These are phyloP conservation scores for Aspergillus persii DNA, from an alignment of 2,329 filamentous ascomycete genomes.

Conservation along the genomic window DNA sequence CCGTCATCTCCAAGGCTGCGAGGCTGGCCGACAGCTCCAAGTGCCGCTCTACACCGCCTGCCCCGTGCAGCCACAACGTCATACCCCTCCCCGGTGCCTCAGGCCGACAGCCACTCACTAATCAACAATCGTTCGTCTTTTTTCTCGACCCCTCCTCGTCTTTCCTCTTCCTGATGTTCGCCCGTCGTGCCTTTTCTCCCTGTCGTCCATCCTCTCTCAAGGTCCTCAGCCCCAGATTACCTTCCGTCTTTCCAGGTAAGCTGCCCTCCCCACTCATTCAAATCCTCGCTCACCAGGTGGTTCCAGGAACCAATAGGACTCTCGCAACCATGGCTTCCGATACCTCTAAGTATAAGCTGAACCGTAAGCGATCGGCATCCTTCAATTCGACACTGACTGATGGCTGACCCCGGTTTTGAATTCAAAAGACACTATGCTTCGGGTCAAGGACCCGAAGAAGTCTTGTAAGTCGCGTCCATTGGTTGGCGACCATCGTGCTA, in stretches of 20 bases:
- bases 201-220: conserved; percentile 19
- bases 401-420: conserved; percentile 18
- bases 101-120: conserved; percentile 15
- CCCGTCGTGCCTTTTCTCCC: conserved; percentile 14
- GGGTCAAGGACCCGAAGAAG: conserved; percentile 88
- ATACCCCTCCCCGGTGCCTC: conserved; percentile 12
- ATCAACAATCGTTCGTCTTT: conserved; percentile 1
- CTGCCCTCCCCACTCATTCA: conserved; percentile 1
- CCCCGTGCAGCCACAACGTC: conserved; percentile 12
- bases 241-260: conserved; percentile 16
- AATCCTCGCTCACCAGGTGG: conserved; percentile 13
- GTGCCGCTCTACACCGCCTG: neutral
- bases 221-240: conserved; percentile 25
- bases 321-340: conserved; percentile 56
- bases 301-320: conserved; percentile 26
- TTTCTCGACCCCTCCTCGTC: conserved; percentile 11
- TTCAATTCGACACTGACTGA: neutral
- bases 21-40: neutral
- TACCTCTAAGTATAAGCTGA: conserved; percentile 63
- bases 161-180: conserved; percentile 22
- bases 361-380: conserved; percentile 49
- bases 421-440: conserved; percentile 62
- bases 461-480: conserved; percentile 54
- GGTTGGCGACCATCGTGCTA: neutral
- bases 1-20: no score